Conservation (phyloP, 768 basidiomycete species). For the Macrolepiota albuminosa region DNA sequence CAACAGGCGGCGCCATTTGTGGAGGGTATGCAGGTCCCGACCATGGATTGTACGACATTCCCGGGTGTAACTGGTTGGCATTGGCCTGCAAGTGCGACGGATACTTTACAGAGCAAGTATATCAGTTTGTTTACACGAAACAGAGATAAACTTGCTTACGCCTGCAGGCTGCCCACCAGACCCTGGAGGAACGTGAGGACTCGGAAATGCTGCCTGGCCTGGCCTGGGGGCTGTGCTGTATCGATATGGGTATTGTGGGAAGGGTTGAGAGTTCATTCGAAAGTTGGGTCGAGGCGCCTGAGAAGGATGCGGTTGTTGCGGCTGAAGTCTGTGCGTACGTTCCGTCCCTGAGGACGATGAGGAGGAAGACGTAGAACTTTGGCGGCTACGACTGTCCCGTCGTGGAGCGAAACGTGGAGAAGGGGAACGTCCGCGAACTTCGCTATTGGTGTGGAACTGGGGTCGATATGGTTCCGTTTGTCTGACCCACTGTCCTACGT, state of each 20-base stretch:
- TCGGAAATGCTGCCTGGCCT: neutral
- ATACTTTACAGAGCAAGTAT: neutral
- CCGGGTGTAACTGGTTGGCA: neutral
- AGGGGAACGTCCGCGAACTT: conserved; percentile 1
- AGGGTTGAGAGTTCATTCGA: neutral
- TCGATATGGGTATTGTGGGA: neutral
- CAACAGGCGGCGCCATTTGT: neutral
- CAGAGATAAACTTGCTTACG: conserved; percentile 1
- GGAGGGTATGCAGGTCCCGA: neutral
- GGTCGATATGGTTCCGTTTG: conserved; percentile 36
- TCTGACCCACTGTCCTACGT: conserved; percentile 48
- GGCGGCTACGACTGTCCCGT: neutral
- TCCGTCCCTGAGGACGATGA: conserved; percentile 5
- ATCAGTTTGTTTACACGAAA: neutral
- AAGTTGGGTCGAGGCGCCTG: neutral
- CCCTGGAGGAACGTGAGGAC: neutral
- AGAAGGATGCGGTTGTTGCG: neutral
- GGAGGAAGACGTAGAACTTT: conserved; percentile 7
- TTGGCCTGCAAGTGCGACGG: conserved; percentile 1
- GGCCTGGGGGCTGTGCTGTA: neutral
- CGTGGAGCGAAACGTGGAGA: conserved; percentile 5
- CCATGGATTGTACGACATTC: neutral
- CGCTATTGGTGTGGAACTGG: conserved; percentile 19
- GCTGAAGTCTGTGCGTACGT: neutral
- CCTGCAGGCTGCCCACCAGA: neutral